Evolutionary conservation across 306 rosid genomes (phyloP).

Genomic region (Myrica gale): DNA sequence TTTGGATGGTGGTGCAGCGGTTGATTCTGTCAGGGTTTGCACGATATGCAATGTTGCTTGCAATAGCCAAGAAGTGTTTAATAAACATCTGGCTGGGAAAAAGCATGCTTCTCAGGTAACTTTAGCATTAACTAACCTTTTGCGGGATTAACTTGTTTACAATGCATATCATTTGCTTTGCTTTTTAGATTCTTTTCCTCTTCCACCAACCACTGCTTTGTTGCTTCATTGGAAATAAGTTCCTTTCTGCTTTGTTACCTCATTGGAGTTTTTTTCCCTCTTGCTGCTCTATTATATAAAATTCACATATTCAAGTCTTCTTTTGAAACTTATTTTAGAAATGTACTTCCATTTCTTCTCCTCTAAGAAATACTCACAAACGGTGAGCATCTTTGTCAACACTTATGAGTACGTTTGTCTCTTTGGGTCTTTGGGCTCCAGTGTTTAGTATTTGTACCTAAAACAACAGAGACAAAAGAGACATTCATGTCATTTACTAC

Average conservation of each 20-base stretch:
- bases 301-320: not conserved
- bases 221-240: not conserved
- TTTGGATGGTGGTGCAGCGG: constrained; percentile 31
- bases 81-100: constrained; percentile 56
- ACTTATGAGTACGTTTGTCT: not conserved
- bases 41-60: constrained; percentile 51
- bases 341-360: not conserved
- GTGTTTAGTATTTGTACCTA: not conserved
- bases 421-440: not conserved
- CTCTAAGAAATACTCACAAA: not conserved
- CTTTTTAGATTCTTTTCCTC: constrained; percentile 8
- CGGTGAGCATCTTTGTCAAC: not conserved
- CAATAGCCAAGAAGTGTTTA: constrained; percentile 53
- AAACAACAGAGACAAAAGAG: not conserved
- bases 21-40: constrained; percentile 50
- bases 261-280: not conserved
- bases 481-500: not conserved
- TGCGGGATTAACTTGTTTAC: not conserved
- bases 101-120: constrained; percentile 65
- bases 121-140: constrained; percentile 22
- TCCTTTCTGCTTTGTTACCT: not conserved
- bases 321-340: not conserved
- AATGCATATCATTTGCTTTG: not conserved
- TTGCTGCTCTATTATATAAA: not conserved
- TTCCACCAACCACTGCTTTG: not conserved